These are phyloP conservation scores for Arthrobotrys musiformis DNA, from an alignment of 2,329 filamentous ascomycete species.

Conservation along the genomic window DNA sequence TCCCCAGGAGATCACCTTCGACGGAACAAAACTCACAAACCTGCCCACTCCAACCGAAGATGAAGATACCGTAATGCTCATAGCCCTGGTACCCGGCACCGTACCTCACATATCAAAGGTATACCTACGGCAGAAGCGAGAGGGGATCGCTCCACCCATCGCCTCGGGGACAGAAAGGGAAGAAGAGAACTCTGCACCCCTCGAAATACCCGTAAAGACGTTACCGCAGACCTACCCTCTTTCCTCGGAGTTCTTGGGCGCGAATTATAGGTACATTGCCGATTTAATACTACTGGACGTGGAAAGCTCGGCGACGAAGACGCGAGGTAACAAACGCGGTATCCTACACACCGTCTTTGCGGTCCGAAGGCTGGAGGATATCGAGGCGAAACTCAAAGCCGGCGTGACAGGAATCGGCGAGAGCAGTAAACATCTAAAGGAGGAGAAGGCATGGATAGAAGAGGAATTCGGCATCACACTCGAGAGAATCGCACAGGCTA, in stretches of 20 bases:
- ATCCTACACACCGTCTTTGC: constrained; percentile 54
- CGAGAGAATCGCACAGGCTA: constrained; percentile 40
- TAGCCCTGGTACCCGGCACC: constrained; percentile 51
- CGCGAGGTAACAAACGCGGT: constrained; percentile 36
- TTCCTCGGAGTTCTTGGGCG: constrained; percentile 52
- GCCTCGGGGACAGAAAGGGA: constrained; percentile 10
- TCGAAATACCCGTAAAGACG: constrained; percentile 53
- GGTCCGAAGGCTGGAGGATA: constrained; percentile 42
- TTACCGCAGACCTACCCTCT: constrained; percentile 51
- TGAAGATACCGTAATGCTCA: constrained; percentile 49
- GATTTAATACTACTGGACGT: constrained; percentile 49
- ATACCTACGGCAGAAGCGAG: constrained; percentile 49
- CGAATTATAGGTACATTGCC: constrained; percentile 52
- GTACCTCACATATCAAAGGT: constrained; percentile 54
- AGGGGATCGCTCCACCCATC: constrained; percentile 26
- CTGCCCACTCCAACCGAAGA: constrained; percentile 49
- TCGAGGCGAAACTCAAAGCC: constrained; percentile 19
- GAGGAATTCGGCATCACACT: constrained; percentile 50
- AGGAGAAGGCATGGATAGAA: constrained; percentile 51
- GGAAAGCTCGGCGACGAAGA: constrained; percentile 42
- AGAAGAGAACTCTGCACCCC: constrained; percentile 28
- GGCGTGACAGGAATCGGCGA: neutral
- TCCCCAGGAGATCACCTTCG: constrained; percentile 49
- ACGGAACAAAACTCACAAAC: constrained; percentile 43
- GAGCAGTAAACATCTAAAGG: constrained; percentile 38